Base-by-base conservation (phyloP, 2,329 filamentous ascomycete species). In the Fusarium burgessii region DNA sequence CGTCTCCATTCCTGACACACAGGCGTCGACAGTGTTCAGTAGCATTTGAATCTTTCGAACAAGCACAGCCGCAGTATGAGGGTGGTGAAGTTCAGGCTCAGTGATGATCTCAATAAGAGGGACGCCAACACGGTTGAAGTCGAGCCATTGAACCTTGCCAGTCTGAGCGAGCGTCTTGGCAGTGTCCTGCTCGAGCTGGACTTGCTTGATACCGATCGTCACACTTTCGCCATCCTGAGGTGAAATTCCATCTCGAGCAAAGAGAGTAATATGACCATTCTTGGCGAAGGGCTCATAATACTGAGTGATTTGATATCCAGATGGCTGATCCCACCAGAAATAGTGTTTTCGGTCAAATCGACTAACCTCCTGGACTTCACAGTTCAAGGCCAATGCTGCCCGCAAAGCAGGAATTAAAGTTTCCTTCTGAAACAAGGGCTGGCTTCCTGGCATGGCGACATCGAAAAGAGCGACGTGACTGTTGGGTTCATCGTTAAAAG, bases 101-200 rank as follows among this genome's bases (percentile, higher is more conserved):
- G 95, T 97, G 73, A 99, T 98, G 73, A 99, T 96, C 80, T 99
- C 96, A 69, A 99, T 92, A 49, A 99, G 86, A 7, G 96, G 95
- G 56, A 95, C 88, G 5, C 95, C 96, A 6, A 96, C 94, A 32
- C 96, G 92, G 78, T 98, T 98, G 82, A 98, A 95, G 79, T 99
- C 96, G 29, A 99, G 87, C 78, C 97, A 91, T 71, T 95, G 90
- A 8, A 88, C 88, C 15, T 88, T 90, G 15, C 89, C 90, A 3
- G 92, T 89, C 74, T 95, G 91, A 32, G 93, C 91, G 41, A 95
- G 87, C 2, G 95, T 98, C 82, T 98, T 98, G 72, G 95, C 96
- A 2, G 96, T 98, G 79, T 99, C 96, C 82, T 99, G 96, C 82
- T 99, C 96, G 84, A 99, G 91, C 81, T 99, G 96, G 12, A 99